Base-by-base conservation (phyloP, 208 protist genomes). In the Trypanosoma mega region DNA sequence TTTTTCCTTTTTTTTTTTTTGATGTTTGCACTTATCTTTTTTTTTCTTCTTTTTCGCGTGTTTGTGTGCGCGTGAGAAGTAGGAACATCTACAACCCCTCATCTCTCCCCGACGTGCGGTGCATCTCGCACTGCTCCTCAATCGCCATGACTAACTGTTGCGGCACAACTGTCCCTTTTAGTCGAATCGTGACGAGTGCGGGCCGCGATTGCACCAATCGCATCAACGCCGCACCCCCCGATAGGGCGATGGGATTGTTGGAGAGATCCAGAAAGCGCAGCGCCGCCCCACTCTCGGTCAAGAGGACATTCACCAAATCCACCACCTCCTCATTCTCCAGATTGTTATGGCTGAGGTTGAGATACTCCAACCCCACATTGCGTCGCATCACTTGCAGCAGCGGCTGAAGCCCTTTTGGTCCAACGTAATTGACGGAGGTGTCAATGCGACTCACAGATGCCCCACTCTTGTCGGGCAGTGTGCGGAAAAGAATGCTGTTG, bases 381-480 rank as follows among this genome's bases (percentile, higher is more conserved):
- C 51, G 31, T 20, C 60, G 39, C 2, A 82, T 48, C 2, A 80
- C 58, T 14, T 80, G 60, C 21, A 85, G 51, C 0, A 85, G 59
- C 0, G 81, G 75, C 18, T 58, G 50, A 48, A 88, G 45, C 0
- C 78, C 77, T 44, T 82, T 82, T 16, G 66, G 51, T 0, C 81
- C 81, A 11, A 85, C 63, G 37, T 80, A 88, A 49, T 80, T 88
- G n/a, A 60, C 64, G 23, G 72, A 79, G 34, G 81, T 68, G 45
- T 88, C 75, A 20, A 88, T 65, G 14, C 44, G 53, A 14, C 37
- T 58, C n/a, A 85, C 54, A 56, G 31, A 73, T 11, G 47, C 41
- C 12, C 44, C 62, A 16, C 36, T 26, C 12, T 18, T 61, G 9
- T 46, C 21, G 2, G 47, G 58, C 7, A 85, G 49, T 16, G 55